phyloP scores from a whole-genome alignment of 2,329 filamentous ascomycete genomes.

The Fusarium sp. region DNA sequence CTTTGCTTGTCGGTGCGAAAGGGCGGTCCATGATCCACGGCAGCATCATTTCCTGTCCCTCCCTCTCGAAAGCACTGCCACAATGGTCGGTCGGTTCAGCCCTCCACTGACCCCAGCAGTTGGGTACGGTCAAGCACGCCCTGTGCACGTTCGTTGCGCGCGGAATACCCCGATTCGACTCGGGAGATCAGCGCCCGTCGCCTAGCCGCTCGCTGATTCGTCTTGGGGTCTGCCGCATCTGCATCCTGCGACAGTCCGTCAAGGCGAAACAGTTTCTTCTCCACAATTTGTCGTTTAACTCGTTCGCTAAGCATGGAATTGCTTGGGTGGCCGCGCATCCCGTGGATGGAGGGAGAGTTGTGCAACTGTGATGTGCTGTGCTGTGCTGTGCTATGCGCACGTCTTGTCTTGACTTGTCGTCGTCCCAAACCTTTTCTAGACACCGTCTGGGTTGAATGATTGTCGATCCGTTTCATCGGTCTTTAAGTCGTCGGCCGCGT shows the following conservation, averaged over 20 bases:
- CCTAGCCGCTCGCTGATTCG: conserved; percentile 35
- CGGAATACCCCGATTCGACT: conserved; percentile 39
- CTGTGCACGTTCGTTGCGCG: conserved; percentile 24
- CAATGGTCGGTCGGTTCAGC: conserved; percentile 29
- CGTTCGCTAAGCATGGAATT: conserved; percentile 16
- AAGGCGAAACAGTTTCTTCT: conserved; percentile 34
- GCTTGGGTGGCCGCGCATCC: conserved; percentile 18
- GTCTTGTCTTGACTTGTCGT: conserved; percentile 15
- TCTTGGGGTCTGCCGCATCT: conserved; percentile 32
- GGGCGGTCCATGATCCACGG: conserved; percentile 11
- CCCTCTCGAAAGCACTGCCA: conserved; percentile 34
- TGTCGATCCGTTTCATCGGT: conserved; percentile 20
- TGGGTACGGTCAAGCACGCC: conserved; percentile 16
- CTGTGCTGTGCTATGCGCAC: background rate
- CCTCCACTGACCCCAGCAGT: conserved; percentile 28
- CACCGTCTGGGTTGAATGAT: conserved; percentile 5
- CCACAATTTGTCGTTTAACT: conserved; percentile 27
- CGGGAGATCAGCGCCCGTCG: conserved; percentile 40
- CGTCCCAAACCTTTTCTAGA: conserved; percentile 12
- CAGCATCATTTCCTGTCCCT: conserved; percentile 22
- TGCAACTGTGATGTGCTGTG: background rate
- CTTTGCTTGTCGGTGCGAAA: conserved; percentile 16
- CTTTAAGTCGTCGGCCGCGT: background rate
- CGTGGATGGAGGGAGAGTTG: conserved; percentile 17
- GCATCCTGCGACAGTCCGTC: conserved; percentile 34